Conservation (phyloP, 345 rosid species). For the Aethionema arabicum region DNA sequence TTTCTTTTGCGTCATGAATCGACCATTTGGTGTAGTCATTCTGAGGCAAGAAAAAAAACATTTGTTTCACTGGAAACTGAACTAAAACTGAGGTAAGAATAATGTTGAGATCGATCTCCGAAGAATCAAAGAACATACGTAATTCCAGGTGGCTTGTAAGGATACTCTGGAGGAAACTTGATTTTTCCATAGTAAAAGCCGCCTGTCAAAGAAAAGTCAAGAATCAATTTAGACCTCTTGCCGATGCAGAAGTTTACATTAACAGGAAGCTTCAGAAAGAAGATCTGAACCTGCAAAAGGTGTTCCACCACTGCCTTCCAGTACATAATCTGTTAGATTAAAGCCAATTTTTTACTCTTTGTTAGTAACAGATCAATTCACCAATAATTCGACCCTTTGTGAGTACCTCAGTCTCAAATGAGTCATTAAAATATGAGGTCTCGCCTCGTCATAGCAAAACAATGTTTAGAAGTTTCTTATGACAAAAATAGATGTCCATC, state of each 20-base stretch:
- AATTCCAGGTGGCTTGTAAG: constrained; percentile 98
- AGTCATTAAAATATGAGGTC: background rate
- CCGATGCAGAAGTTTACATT: constrained; percentile 13
- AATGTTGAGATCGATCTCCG: constrained; percentile 5
- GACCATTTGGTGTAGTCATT: constrained; percentile 95
- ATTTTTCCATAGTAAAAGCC: constrained; percentile 95
- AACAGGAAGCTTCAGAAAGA: constrained; percentile 25
- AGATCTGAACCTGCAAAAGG: constrained; percentile 81
- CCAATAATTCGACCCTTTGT: too few relatives aligned
- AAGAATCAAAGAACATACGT: constrained; percentile 50
- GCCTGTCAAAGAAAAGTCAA: constrained; percentile 41
- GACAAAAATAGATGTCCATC: constrained; percentile 9
- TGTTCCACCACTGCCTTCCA: constrained; percentile 96
- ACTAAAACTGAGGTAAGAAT: constrained; percentile 7
- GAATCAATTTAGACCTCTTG: constrained; percentile 12
- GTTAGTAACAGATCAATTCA: constrained; percentile 12
- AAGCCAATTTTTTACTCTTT: constrained; percentile 5
- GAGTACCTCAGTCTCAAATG: constrained; percentile 8
- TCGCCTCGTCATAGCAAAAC: background rate
- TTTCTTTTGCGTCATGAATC: constrained; percentile 95
- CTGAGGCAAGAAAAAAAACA: constrained; percentile 18
- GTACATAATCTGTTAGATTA: constrained; percentile 66
- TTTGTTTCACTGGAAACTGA: constrained; percentile 1
- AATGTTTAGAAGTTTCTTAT: constrained; percentile 10
- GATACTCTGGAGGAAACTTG: constrained; percentile 96